These are phyloP conservation scores for Penicillium italicum DNA, from an alignment of 2,329 filamentous ascomycete species.

Conservation along the genomic window DNA sequence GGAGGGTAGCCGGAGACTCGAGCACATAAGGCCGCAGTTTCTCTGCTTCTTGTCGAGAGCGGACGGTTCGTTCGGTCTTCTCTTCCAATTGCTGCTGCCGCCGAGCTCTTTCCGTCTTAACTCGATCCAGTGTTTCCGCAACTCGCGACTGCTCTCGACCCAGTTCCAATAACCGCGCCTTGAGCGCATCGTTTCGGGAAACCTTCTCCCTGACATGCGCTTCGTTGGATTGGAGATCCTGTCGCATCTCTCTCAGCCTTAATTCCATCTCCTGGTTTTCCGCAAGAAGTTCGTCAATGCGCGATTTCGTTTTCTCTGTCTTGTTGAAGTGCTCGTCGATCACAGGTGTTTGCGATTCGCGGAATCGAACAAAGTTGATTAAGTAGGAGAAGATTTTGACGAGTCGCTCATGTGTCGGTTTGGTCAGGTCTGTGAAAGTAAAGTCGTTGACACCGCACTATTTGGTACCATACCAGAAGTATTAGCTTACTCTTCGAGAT, in stretches of 20 bases:
- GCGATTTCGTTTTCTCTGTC: constrained; percentile 76
- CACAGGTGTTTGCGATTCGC: constrained; percentile 81
- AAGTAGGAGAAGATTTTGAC: constrained; percentile 96
- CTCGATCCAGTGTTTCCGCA: constrained; percentile 74
- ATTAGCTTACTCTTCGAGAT: background rate
- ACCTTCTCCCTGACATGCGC: constrained; percentile 79
- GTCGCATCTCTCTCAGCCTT: constrained; percentile 74
- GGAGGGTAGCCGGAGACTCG: constrained; percentile 79
- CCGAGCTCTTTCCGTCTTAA: constrained; percentile 73
- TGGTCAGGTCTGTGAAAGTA: constrained; percentile 85
- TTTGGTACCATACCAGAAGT: background rate
- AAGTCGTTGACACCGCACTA: constrained; percentile 91
- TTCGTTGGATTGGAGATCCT: constrained; percentile 76
- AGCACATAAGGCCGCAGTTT: constrained; percentile 90
- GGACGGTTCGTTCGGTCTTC: constrained; percentile 53
- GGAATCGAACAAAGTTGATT: constrained; percentile 98
- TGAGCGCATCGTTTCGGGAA: constrained; percentile 79
- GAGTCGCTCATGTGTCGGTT: constrained; percentile 82
- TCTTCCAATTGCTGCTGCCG: constrained; percentile 60
- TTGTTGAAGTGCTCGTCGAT: constrained; percentile 95
- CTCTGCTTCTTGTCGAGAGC: constrained; percentile 75
- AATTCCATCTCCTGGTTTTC: constrained; percentile 86
- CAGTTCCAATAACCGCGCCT: constrained; percentile 74
- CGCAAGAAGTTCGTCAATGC: constrained; percentile 78
- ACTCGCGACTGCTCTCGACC: constrained; percentile 79